A percentile compares a stretch with the other conserved stretches of the same genome.
phyloP scores from a whole-genome alignment of 352 stramenopile species.

The Pythium folliculosum region DNA sequence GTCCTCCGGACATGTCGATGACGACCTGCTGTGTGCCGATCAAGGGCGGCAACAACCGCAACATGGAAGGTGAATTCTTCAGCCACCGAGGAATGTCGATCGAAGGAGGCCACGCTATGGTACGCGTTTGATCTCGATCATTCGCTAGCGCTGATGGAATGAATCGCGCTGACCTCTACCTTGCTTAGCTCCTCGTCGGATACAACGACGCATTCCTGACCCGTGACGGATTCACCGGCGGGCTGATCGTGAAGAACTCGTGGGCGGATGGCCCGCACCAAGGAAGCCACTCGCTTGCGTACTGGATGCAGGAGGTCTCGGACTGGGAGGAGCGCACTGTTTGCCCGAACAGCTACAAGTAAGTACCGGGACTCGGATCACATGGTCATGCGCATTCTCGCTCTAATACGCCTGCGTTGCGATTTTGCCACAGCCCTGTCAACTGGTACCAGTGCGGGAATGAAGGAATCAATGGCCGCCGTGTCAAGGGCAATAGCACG shows the following conservation, averaged over 20 bases:
- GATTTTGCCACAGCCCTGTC: slow-evolving; percentile 45
- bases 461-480: slow-evolving; percentile 41
- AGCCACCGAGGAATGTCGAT: slow-evolving; percentile 80
- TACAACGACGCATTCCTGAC: slow-evolving; percentile 81
- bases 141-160: neutral
- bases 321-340: slow-evolving; percentile 81
- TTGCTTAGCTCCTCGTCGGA: slow-evolving; percentile 63
- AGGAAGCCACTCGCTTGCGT: slow-evolving; percentile 73
- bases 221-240: slow-evolving; percentile 71
- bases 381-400: too few relatives aligned
- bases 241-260: slow-evolving; percentile 80
- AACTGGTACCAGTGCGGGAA: slow-evolving; percentile 86
- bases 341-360: slow-evolving; percentile 84
- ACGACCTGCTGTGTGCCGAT: slow-evolving; percentile 81
- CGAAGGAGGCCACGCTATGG: slow-evolving; percentile 79
- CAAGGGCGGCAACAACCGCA: slow-evolving; percentile 66
- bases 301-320: slow-evolving; percentile 82
- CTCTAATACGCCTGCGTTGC: neutral
- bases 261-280: slow-evolving; percentile 64
- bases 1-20: slow-evolving; percentile 69
- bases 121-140: slow-evolving; percentile 25
- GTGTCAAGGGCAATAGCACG: slow-evolving; percentile 31
- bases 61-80: slow-evolving; percentile 88
- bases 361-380: slow-evolving; percentile 8
- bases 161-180: neutral